A percentile compares a stretch with the other conserved stretches of the same genome.
These are phyloP conservation scores for Coniosporium tulheliwenetii DNA, from an alignment of 2,329 filamentous ascomycete species.

Conservation along the genomic window DNA sequence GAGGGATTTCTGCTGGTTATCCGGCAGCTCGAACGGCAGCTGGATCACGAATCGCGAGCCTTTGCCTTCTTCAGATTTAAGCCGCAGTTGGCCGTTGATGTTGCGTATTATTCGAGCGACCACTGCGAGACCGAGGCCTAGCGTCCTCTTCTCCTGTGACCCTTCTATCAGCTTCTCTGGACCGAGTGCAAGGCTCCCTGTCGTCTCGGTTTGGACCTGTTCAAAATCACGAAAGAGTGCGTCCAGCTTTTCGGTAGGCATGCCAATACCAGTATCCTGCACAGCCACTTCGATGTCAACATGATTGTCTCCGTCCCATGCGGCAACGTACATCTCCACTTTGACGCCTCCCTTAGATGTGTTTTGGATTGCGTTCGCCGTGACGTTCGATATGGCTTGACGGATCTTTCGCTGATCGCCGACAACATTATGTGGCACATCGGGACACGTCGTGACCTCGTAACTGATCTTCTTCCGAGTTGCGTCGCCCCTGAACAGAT, in stretches of 20 bases:
- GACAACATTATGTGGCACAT: slow-evolving; percentile 53
- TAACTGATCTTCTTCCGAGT: slow-evolving; percentile 61
- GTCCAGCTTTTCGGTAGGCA: slow-evolving; percentile 41
- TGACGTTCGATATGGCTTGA: slow-evolving; percentile 69
- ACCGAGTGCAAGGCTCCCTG: slow-evolving; percentile 5
- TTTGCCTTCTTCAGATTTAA: slow-evolving; percentile 70
- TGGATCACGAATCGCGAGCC: slow-evolving; percentile 73
- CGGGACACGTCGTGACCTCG: slow-evolving; percentile 49
- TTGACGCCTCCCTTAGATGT: slow-evolving; percentile 52
- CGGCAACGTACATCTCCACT: slow-evolving; percentile 52
- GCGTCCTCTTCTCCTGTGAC: slow-evolving; percentile 28
- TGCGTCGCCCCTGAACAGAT: slow-evolving; percentile 58
- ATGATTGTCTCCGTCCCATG: slow-evolving; percentile 32
- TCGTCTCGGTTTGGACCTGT: slow-evolving; percentile 48
- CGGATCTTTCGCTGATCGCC: slow-evolving; percentile 70
- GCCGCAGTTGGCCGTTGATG: slow-evolving; percentile 73
- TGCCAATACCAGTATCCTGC: slow-evolving; percentile 58
- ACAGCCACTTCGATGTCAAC: slow-evolving; percentile 59
- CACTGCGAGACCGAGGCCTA: slow-evolving; percentile 74
- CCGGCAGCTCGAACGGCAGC: slow-evolving; percentile 55
- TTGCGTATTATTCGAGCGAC: slow-evolving; percentile 79
- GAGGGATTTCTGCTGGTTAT: slow-evolving; percentile 9
- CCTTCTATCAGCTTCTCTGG: slow-evolving; percentile 20
- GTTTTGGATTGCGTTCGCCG: slow-evolving; percentile 71
- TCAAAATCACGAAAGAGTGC: slow-evolving; percentile 44